These are phyloP conservation scores for Elaeagnus macrophylla DNA, from an alignment of 306 rosid genomes.

Conservation along the genomic window DNA sequence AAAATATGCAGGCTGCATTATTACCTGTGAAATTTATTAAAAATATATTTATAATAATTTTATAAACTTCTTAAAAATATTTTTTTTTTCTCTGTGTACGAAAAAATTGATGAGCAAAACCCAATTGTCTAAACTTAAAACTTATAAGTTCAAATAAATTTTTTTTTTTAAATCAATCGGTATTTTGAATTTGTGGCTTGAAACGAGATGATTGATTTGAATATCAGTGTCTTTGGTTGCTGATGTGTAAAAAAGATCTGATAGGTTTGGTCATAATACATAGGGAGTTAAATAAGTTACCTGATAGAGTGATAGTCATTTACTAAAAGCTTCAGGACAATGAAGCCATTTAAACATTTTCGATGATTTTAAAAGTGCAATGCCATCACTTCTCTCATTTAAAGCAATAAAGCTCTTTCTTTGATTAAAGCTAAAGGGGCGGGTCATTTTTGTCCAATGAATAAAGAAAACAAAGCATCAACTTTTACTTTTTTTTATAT, in stretches of 20 bases:
- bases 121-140: too few relatives aligned
- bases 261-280: too few relatives aligned
- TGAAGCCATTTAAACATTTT: constrained; percentile 46
- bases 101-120: too few relatives aligned
- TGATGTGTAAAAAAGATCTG: too few relatives aligned
- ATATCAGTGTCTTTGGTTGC: too few relatives aligned
- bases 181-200: too few relatives aligned
- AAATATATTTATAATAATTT: constrained; percentile 2
- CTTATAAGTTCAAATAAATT: too few relatives aligned
- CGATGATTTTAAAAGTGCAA: constrained; percentile 49
- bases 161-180: too few relatives aligned
- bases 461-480: constrained; percentile 40
- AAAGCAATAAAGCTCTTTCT: constrained; percentile 51
- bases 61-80: not conserved
- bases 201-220: too few relatives aligned
- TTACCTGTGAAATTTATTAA: constrained; percentile 20
- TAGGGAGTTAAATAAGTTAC: too few relatives aligned
- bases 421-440: constrained; percentile 10
- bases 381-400: constrained; percentile 39
- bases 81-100: not conserved
- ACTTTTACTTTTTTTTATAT: constrained; percentile 31
- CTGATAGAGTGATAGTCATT: too few relatives aligned
- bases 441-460: constrained; percentile 68
- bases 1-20: constrained; percentile 4
- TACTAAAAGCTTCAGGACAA: constrained; percentile 30